Base-by-base conservation (phyloP, 225 moss, liverwort and hornwort species). In the Marchantia polymorpha region DNA sequence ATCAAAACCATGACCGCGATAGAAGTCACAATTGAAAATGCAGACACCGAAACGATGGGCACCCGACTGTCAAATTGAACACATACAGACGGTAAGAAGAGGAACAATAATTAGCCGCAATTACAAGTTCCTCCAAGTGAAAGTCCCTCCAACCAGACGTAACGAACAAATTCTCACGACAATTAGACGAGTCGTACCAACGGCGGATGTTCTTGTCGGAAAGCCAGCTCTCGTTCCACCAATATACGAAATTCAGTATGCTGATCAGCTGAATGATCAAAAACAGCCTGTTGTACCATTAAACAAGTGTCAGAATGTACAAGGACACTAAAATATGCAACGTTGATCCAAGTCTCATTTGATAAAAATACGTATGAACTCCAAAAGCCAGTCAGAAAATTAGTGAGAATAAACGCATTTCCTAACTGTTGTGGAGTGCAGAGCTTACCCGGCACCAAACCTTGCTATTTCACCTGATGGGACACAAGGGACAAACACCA, bases 401-500 rank as follows among this genome's bases (percentile, higher is more conserved):
- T n/a, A n/a, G n/a, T n/a, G n/a, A 39, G 39, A 39, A 39, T 39
- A 39, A 39, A 39, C 2, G 39, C 39, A 39, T 39, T 39, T 39
- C 39, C 39, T 39, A 39, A 39, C 39, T 39, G 39, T 39, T 39
- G 39, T 39, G 39, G 39, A 39, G 39, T 39, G 61, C 48, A 65
- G 65, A 51, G 52, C 94, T 88, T 84, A 96, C 96, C 97, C 97
- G 64, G 97, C 97, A 81, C 97, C 97, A 90, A 99, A 99, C 82
- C 95, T 91, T 78, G 97, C 97, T 64, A 92, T 85, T 83, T 99
- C 93, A 25, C 91, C 93, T 93, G 86, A 77, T 81, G 25, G 77
- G 10, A 46, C 30, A 69, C 29, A 64, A 39, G 6, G 53, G 52
- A 17, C 4, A 54, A 17, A 48, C 51, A 4, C 17, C 52, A n/a